Evolutionary conservation across 2,329 filamentous ascomycete genomes (phyloP).

Genomic region (Xylaria sp.): DNA sequence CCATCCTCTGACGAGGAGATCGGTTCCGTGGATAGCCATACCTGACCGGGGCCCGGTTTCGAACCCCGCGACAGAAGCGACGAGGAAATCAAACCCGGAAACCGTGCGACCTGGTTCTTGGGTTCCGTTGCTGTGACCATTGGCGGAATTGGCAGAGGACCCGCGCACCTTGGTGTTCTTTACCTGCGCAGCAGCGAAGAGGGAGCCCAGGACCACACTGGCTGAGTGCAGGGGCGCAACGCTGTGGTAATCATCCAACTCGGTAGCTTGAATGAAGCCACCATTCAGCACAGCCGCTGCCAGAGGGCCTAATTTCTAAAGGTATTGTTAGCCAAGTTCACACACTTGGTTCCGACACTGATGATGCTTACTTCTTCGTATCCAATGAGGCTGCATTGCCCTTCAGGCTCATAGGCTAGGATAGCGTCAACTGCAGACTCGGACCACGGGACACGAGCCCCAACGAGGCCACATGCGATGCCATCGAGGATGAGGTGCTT

Average conservation of each 20-base stretch:
- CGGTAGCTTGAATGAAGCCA: constrained; percentile 50
- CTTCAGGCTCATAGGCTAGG: constrained; percentile 42
- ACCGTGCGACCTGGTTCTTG: constrained; percentile 24
- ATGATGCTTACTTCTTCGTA: constrained; percentile 36
- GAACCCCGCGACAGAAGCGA: constrained; percentile 45
- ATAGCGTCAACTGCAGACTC: constrained; percentile 44
- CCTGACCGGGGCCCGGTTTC: constrained; percentile 44
- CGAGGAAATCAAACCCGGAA: constrained; percentile 42
- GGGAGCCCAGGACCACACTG: constrained; percentile 35
- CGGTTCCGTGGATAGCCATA: constrained; percentile 43
- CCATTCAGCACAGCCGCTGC: constrained; percentile 50
- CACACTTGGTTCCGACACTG: background rate
- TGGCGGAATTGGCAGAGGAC: background rate
- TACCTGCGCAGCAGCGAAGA: constrained; percentile 43
- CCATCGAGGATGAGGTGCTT: constrained; percentile 53
- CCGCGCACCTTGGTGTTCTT: constrained; percentile 18
- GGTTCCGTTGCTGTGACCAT: background rate
- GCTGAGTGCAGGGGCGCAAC: constrained; percentile 41
- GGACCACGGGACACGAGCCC: constrained; percentile 48
- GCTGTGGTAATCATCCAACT: constrained; percentile 52
- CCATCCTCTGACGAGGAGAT: constrained; percentile 49
- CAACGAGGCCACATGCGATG: constrained; percentile 48
- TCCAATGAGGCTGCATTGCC: constrained; percentile 34
- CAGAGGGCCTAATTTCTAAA: constrained; percentile 40
- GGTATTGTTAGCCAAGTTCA: background rate